These are phyloP conservation scores for Aspergillus haitiensis DNA, from an alignment of 495 filamentous ascomycete genomes.

Conservation along the genomic window DNA sequence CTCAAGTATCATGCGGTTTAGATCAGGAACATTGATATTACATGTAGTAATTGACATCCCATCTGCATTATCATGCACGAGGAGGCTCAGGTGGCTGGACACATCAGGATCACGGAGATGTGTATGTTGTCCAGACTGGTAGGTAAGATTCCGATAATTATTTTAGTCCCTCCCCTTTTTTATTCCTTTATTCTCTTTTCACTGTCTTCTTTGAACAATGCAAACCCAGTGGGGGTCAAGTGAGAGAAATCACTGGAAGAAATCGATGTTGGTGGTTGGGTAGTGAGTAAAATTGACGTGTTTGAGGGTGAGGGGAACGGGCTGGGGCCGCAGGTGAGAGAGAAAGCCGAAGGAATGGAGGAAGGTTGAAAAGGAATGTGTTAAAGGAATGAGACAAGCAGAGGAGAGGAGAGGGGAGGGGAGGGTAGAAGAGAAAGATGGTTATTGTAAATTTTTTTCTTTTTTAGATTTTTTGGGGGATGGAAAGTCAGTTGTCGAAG, in stretches of 20 bases:
- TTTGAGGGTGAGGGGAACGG: conserved; percentile 15
- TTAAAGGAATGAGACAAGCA: conserved; percentile 23
- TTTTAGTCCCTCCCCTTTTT: too few relatives aligned
- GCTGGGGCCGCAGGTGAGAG: conserved; percentile 4
- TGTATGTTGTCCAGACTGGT: not conserved
- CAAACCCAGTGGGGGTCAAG: conserved; percentile 5
- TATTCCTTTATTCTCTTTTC: not conserved
- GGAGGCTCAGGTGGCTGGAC: conserved; percentile 23
- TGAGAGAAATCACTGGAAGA: conserved; percentile 1
- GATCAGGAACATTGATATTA: conserved; percentile 37
- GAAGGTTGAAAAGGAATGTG: conserved; percentile 20
- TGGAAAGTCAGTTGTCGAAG: conserved; percentile 5
- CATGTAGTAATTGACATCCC: conserved; percentile 39
- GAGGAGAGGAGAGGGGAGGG: conserved; percentile 27
- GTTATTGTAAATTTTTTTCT: conserved; percentile 13
- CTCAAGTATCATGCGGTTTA: conserved; percentile 43
- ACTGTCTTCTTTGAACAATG: not conserved
- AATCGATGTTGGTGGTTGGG: not conserved
- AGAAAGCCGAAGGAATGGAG: conserved; percentile 18
- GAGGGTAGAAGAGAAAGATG: conserved; percentile 30
- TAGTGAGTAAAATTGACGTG: conserved; percentile 11
- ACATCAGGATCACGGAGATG: conserved; percentile 21
- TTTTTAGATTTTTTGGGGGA: not conserved
- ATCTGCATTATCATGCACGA: conserved; percentile 37
- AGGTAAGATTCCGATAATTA: not conserved